Conservation (phyloP, 192 early-diverging fungal genomes). For the Coemansia sp. region DNA sequence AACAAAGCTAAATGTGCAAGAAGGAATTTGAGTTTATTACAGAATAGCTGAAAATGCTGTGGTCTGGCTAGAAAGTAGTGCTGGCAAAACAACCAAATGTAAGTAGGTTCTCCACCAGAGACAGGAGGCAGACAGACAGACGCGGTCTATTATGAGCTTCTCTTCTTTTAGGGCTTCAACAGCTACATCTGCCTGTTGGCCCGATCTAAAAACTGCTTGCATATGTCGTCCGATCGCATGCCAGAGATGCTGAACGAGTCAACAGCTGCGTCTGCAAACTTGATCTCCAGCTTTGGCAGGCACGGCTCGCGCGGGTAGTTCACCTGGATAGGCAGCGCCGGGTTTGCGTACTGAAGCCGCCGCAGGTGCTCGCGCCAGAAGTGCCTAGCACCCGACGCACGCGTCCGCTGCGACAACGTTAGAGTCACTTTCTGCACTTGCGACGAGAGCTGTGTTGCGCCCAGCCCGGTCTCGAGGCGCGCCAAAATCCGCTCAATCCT, state of each 20-base stretch:
- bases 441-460: slow-evolving; percentile 40
- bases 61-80: no score
- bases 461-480: slow-evolving; percentile 37
- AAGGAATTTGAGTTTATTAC: background rate
- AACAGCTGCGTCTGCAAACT: slow-evolving; percentile 20
- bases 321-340: slow-evolving; percentile 38
- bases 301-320: slow-evolving; percentile 50
- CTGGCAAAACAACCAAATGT: no score
- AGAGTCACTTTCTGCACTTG: slow-evolving; percentile 39
- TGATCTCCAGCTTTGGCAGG: slow-evolving; percentile 47
- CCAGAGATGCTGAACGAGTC: slow-evolving; percentile 31
- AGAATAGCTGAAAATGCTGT: background rate
- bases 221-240: slow-evolving; percentile 49
- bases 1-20: no score
- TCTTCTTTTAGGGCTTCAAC: background rate
- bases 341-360: slow-evolving; percentile 53
- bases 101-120: no score
- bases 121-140: no score
- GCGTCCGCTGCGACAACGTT: slow-evolving; percentile 53
- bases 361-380: slow-evolving; percentile 55
- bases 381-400: slow-evolving; percentile 47
- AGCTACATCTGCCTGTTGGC: background rate
- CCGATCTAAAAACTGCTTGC: slow-evolving; percentile 28
- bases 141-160: no score
- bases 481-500: slow-evolving; percentile 47